Base-by-base conservation (phyloP, 495 filamentous ascomycete species). In the Neurospora cerealis region DNA sequence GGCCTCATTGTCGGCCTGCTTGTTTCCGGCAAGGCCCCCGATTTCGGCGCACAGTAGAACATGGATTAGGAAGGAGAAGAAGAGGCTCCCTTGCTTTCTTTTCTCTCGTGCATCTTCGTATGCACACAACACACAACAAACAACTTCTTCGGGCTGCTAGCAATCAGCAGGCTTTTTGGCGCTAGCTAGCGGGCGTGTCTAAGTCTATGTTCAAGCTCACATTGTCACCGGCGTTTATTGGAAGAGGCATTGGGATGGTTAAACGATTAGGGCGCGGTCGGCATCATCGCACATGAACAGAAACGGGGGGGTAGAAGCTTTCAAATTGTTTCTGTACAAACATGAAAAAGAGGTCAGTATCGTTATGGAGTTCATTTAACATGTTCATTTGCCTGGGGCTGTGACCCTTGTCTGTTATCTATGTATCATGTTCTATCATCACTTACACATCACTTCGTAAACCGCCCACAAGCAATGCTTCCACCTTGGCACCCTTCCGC, bases 1-100 rank as follows among this genome's bases (percentile, higher is more conserved):
- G 96, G 96, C 71, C 85, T 99, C 71, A 99, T 99, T 80, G 89
- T 98, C 76, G 96, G 96, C 46, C 85, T 99, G 66, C 86, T 99
- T 78, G 86, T 98, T 36, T 91, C 92, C 36, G 86, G 91, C 74
- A 95, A 94, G 82, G 95, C 95, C 34, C 71, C 79, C 6, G 93
- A 93, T 46, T 97, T 99, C 79, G 85, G 88, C 72, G 75, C 81
- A 41, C 83, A 83, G 81, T 66, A 66, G 54, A 66, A 32, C 38
- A 34, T 36, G 54, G 28, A 24, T 24, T 28, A 66, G 41, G 42
- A 48, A 13, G 46, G 34, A 72, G 37, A 60, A 21, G 2, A 2
- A 46, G 37, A 71, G 40, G 70, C 32, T 38, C 5, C 15, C 44
- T 71, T 28, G 36, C 54, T 73, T 46, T 69, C 17, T n/a, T 19